A percentile compares a stretch with the other conserved stretches of the same genome.
Evolutionary conservation across 2,329 filamentous ascomycete genomes (phyloP).

Genomic region (Aspergillus neotritici): DNA sequence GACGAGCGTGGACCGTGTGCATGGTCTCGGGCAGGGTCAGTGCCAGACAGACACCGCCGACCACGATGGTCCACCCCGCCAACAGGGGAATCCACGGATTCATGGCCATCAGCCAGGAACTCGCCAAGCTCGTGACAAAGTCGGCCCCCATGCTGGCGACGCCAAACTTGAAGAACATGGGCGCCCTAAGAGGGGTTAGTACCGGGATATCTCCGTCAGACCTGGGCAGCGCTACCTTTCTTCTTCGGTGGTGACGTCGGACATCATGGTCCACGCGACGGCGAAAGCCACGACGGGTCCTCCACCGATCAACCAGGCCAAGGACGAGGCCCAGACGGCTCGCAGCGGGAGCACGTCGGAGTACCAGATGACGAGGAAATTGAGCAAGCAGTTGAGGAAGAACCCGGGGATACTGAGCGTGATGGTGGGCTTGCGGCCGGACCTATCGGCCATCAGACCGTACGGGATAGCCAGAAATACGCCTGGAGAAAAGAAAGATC

Average conservation of each 20-base stretch:
- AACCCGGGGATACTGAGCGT: constrained; percentile 40
- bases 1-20: constrained; percentile 19
- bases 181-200: constrained; percentile 23
- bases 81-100: constrained; percentile 39
- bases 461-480: constrained; percentile 47
- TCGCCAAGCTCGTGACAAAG: constrained; percentile 34
- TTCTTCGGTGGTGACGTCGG: constrained; percentile 45
- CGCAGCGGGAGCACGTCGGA: constrained; percentile 41
- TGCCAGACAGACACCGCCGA: constrained; percentile 29
- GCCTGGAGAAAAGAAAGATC: constrained; percentile 23
- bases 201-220: constrained; percentile 17
- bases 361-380: constrained; percentile 33
- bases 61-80: constrained; percentile 30
- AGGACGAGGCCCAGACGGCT: constrained; percentile 45
- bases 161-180: constrained; percentile 38
- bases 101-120: constrained; percentile 37
- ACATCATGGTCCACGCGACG: constrained; percentile 47
- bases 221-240: constrained; percentile 29
- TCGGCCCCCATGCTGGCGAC: constrained; percentile 37
- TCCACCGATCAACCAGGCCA: constrained; percentile 44
- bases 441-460: constrained; percentile 45
- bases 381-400: constrained; percentile 29
- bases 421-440: constrained; percentile 44
- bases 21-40: constrained; percentile 38
- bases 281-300: constrained; percentile 45